phyloP scores from a whole-genome alignment of 192 early-diverging fungal genomes.

The Coemansia reversa region DNA sequence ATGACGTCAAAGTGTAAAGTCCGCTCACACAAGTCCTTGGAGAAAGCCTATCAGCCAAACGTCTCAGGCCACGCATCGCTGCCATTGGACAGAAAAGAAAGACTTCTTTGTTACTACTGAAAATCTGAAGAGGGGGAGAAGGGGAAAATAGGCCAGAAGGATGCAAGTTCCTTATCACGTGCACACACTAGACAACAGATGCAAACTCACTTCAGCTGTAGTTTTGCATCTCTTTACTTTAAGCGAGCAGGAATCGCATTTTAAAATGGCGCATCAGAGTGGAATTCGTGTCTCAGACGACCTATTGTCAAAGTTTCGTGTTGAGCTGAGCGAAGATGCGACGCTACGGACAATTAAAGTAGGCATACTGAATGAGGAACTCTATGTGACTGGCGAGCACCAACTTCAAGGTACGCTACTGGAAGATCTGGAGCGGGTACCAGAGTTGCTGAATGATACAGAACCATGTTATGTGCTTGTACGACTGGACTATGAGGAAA shows the following conservation, averaged over 20 bases:
- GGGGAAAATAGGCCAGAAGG: no score
- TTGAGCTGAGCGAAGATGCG: constrained; percentile 16
- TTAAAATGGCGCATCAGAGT: constrained; percentile 48
- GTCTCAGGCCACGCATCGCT: neutral
- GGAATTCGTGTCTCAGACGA: constrained; percentile 40
- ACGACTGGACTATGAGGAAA: constrained; percentile 56
- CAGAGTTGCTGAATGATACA: constrained; percentile 54
- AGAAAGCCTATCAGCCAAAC: neutral
- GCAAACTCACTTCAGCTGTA: no score
- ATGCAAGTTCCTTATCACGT: neutral
- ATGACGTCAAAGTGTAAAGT: neutral
- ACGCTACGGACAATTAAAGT: constrained; percentile 53
- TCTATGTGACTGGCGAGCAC: constrained; percentile 44
- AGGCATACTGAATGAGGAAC: constrained; percentile 50
- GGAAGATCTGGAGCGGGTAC: constrained; percentile 58
- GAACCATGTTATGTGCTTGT: constrained; percentile 68
- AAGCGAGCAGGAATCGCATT: neutral
- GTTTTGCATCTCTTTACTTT: neutral
- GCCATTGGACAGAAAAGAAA: neutral
- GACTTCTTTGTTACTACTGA: no score
- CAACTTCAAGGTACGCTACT: constrained; percentile 45
- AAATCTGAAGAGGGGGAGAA: no score
- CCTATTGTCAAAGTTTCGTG: constrained; percentile 19
- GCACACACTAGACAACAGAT: neutral
- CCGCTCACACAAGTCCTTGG: no score